These are phyloP conservation scores for Mimosa pudica DNA, from an alignment of 306 rosid species.

Conservation along the genomic window DNA sequence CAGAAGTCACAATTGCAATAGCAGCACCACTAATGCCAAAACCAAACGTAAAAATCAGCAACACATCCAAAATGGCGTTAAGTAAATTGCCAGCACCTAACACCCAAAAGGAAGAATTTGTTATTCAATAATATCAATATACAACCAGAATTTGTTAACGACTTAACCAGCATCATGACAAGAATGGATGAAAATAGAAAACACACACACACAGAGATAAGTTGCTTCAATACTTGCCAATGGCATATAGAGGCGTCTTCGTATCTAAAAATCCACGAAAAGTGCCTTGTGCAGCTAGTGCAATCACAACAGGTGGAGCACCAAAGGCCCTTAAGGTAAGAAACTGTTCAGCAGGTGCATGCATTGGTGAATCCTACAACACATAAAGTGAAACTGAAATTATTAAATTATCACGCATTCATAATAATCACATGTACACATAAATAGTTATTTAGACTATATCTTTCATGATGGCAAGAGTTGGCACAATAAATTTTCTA, in stretches of 20 bases:
- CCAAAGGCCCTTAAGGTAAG: conserved; percentile 88
- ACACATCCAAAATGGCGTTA: conserved; percentile 69
- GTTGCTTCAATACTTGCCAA: conserved; percentile 63
- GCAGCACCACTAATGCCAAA: conserved; percentile 92
- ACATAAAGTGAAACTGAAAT: conserved; percentile 33
- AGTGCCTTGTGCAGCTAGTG: conserved; percentile 96
- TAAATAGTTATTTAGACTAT: conserved; percentile 9
- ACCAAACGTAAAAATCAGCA: conserved; percentile 66
- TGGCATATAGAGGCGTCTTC: conserved; percentile 86
- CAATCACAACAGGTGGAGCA: conserved; percentile 84
- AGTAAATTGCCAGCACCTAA: conserved; percentile 83
- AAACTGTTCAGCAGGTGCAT: conserved; percentile 82
- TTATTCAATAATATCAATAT: conserved; percentile 23
- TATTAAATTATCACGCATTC: neutral
- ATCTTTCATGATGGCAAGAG: neutral
- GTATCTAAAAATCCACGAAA: conserved; percentile 95
- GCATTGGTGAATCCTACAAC: conserved; percentile 85
- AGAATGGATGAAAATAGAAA: neutral
- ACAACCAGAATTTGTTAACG: neutral
- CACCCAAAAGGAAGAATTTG: conserved; percentile 33
- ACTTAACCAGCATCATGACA: conserved; percentile 1
- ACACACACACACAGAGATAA: neutral
- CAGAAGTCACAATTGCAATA: conserved; percentile 81
- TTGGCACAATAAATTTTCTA: neutral
- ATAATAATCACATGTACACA: neutral